phyloP scores from a whole-genome alignment of 2,329 filamentous ascomycete species.

The Cytospora leucostoma region DNA sequence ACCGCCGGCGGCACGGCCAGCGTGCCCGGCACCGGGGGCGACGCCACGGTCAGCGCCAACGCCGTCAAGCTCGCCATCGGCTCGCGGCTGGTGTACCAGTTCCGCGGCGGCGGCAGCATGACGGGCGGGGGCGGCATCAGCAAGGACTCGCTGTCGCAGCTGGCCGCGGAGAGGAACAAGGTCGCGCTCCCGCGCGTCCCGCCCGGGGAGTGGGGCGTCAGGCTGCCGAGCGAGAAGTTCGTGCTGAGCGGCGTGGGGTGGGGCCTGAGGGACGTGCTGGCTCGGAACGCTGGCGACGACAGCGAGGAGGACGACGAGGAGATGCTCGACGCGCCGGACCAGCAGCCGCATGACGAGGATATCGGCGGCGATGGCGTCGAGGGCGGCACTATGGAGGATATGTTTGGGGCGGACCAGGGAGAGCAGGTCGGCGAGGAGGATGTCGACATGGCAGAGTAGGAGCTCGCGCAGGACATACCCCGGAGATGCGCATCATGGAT shows the following conservation, averaged over 20 bases:
- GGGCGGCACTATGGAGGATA: slow-evolving; percentile 54
- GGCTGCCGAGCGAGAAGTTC: slow-evolving; percentile 68
- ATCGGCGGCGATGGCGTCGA: slow-evolving; percentile 51
- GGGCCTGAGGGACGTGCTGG: slow-evolving; percentile 63
- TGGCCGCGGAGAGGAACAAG: slow-evolving; percentile 72
- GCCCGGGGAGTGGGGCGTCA: slow-evolving; percentile 67
- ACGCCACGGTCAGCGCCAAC: slow-evolving; percentile 63
- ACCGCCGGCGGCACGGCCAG: slow-evolving; percentile 51
- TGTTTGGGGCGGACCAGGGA: slow-evolving; percentile 39
- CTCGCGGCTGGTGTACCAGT: slow-evolving; percentile 68
- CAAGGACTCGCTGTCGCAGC: slow-evolving; percentile 76
- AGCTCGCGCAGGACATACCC: background rate
- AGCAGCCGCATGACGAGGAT: slow-evolving; percentile 40
- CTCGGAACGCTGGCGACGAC: slow-evolving; percentile 47
- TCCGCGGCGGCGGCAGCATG: slow-evolving; percentile 56
- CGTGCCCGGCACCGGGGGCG: slow-evolving; percentile 46
- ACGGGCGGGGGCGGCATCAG: slow-evolving; percentile 52
- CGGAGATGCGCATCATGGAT: background rate
- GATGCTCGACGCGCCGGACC: slow-evolving; percentile 51
- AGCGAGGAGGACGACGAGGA: slow-evolving; percentile 44
- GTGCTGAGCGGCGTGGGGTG: slow-evolving; percentile 67
- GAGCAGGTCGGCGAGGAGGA: slow-evolving; percentile 34
- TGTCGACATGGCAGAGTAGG: slow-evolving; percentile 41
- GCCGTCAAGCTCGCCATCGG: slow-evolving; percentile 74
- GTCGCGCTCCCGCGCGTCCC: slow-evolving; percentile 64